Base-by-base conservation (phyloP, 2,329 filamentous ascomycete genomes). In the Blastomyces parvus region DNA sequence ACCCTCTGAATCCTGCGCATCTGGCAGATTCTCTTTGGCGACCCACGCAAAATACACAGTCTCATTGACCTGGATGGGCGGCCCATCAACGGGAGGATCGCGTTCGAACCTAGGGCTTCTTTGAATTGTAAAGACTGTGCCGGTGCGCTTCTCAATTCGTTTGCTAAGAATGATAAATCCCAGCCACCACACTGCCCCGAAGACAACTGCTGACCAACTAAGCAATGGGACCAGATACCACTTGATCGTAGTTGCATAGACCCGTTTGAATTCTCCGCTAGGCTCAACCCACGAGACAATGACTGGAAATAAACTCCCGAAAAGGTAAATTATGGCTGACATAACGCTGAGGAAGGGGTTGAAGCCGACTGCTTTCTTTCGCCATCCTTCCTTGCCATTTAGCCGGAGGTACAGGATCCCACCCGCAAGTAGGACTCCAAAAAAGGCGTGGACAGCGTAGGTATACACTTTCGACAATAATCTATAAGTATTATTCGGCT, bases 391-490 rank as follows among this genome's bases (percentile, higher is more conserved):
- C 19, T 36, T 57, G 17, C 50, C 25, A 25, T 27, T 55, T 17
- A 55, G 40, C 2, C 60, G 60, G 52, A 74, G 69, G 53, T 76
- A 70, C 22, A 76, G 56, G 3, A 78, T 68, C 1, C 75, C 75
- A 17, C 66, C 64, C 13, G 69, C 69, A 7, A 77, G 68, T 38
- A 75, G 68, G 40, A 70, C 65, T 19, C 73, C 73, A 46, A 75
- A 68, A 42, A 73, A 66, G 1, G 72, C 67, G 52, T 75, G 70
- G n/a, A 78, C 70, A n/a, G 73, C 72, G 66, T 80, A 80, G 50
- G 72, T 69, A 65, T 79, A 78, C 11, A 79, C 64, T 3, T 68
- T 66, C 13, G 74, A 69, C 17, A 79, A 70, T 6, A 75, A 64
- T 19, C 64, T 66, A 50, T 76, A 75, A 3, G 71, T 66, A 53